phyloP scores from a whole-genome alignment of 331 rosid species.

The Erythrophleum ivorense region DNA sequence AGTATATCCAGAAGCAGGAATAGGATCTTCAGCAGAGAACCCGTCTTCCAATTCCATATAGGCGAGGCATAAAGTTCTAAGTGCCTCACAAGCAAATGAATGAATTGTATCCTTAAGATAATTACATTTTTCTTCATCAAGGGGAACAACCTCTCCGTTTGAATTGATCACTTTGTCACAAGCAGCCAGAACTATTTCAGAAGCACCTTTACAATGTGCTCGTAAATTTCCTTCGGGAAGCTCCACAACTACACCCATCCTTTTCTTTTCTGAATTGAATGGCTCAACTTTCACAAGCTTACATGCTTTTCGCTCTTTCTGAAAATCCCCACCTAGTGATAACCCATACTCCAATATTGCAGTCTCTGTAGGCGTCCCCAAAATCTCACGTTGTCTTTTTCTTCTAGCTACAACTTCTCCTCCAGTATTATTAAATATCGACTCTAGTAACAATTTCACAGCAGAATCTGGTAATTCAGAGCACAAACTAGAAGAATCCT shows the following conservation, averaged over 20 bases:
- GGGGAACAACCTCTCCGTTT: conserved; percentile 66
- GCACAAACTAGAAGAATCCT: conserved; percentile 44
- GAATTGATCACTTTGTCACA: conserved; percentile 78
- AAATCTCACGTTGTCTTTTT: conserved; percentile 73
- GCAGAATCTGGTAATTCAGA: conserved; percentile 63
- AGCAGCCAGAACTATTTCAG: conserved; percentile 79
- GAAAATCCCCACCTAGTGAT: conserved; percentile 75
- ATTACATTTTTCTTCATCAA: conserved; percentile 61
- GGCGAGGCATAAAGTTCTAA: conserved; percentile 90
- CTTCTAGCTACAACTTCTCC: conserved; percentile 81
- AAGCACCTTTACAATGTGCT: conserved; percentile 95
- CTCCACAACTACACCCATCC: conserved; percentile 86
- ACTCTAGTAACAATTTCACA: conserved; percentile 62
- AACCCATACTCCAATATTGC: conserved; percentile 84
- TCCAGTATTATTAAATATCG: conserved; percentile 85
- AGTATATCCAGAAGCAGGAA: conserved; percentile 82
- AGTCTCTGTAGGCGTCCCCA: conserved; percentile 91
- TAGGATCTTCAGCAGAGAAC: conserved; percentile 54
- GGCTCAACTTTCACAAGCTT: conserved; percentile 84
- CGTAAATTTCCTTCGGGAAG: conserved; percentile 67
- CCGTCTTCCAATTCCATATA: conserved; percentile 71
- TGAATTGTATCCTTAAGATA: conserved; percentile 61
- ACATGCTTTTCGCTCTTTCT: conserved; percentile 63
- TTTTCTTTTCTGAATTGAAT: conserved; percentile 85
- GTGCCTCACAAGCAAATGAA: conserved; percentile 86